A percentile compares a stretch with the other conserved stretches of the same genome.
Conservation (phyloP, 352 stramenopile genomes). For the Phytophthora niederhauseri region DNA sequence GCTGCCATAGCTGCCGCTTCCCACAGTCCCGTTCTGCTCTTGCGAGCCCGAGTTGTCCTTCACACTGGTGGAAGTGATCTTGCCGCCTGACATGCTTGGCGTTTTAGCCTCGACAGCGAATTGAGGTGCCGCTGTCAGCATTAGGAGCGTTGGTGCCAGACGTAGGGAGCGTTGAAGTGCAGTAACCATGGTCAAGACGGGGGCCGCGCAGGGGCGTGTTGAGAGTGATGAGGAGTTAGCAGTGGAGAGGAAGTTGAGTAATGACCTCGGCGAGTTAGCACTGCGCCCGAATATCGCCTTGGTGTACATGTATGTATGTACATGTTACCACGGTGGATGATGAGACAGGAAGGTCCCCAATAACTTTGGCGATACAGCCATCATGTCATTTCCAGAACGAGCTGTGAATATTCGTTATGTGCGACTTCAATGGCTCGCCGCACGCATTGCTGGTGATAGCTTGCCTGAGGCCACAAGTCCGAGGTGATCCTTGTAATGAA, state of each 20-base stretch:
- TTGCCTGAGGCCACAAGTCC: constrained; percentile 14
- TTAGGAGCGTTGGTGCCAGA: constrained; percentile 1
- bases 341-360: constrained; percentile 17
- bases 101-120: constrained; percentile 11
- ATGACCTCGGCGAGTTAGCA: constrained; percentile 11
- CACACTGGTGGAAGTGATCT: constrained; percentile 25
- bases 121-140: background rate
- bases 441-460: background rate
- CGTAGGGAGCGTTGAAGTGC: constrained; percentile 16
- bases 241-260: constrained; percentile 28
- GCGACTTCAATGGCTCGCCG: constrained; percentile 2
- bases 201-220: background rate
- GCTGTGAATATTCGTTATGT: constrained; percentile 15
- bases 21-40: constrained; percentile 19
- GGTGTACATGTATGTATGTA: too few species aligned
- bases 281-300: background rate
- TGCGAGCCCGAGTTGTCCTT: constrained; percentile 21
- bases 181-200: background rate
- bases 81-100: constrained; percentile 12
- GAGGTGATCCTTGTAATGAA: background rate
- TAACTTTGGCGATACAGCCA: constrained; percentile 29
- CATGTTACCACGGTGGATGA: constrained; percentile 17
- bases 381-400: constrained; percentile 22
- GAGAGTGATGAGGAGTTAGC: background rate
- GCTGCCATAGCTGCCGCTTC: constrained; percentile 16